Evolutionary conservation across 345 rosid genomes (phyloP), one percentile per base, ranked within the genome.

Genomic region (Rhodomyrtus tomentosa): DNA sequence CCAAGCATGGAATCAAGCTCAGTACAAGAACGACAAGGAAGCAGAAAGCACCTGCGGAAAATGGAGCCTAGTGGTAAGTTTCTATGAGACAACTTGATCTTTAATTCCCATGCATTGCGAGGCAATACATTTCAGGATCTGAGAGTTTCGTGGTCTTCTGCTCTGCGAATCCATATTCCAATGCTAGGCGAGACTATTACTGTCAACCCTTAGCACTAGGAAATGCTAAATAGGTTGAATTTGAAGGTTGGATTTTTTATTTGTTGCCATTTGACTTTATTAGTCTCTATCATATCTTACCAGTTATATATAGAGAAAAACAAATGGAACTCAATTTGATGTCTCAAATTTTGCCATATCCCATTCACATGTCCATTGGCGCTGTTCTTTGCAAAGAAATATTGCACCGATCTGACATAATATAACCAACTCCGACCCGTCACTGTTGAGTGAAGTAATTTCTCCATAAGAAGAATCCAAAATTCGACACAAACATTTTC

Each of bases 1-100:
- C 89, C 93, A 94, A 89, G 96, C 93, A 68, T 91, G 92, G 80
- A 89, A 59, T 40, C 94, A 93, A 80, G 91, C 90, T 84, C 93
- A 91, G 53, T 85, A 84, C 83, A 89, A 82, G 85, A 91, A 87
- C 58, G 91, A 89, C 83, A 93, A 91, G 88, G 97, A 91, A 51
- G 87, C 25, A 8, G 93, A 92, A 74, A 89, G 95, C 89, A 85
- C 90, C 83, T 88, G 93, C 50, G 91, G 93, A 84, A 93, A 94
- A 91, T 92, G 91, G 98, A 89, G 92, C 86, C 88, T 79, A 83
- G 86, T 84, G 9, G 94, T 94, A 89, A 89, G 95, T 88, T 80
- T 82, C 49, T 51, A 52, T 29, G n/a, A 29, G 38, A 27, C 32
- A 38, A 81, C 83, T 51, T 51, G 32, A 27, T 81, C 25, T 50